Evolutionary conservation across 1,284 basidiomycete species (phyloP), one percentile per base, ranked within the genome.

Genomic region (Exobasidium rhododendri): DNA sequence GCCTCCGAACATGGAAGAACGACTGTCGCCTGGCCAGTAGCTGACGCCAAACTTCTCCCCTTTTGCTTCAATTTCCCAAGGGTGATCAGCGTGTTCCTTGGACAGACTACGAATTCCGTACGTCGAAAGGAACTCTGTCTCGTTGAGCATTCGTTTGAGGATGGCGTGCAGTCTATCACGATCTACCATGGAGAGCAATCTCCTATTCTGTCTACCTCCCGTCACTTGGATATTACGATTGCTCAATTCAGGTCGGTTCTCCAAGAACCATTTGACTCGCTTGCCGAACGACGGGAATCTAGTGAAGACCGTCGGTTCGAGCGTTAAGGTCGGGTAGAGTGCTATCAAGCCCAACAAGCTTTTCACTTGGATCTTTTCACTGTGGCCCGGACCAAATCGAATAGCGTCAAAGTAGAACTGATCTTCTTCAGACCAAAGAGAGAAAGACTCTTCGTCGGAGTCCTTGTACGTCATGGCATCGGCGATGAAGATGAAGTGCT

Each of bases 341-440:
- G 94, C 94, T 68, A 97, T 97, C 61, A 98, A 85, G 26, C 94
- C 94, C 65, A 97, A 93, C 68, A 98, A 86, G 75, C 89, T 92
- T 80, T 91, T 87, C 60, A 98, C 87, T 5, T 93, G 93, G 57
- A 98, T 84, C 79, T 94, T 93, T 83, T 92, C 91, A 47, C 82
- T 81, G 74, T 63, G 74, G 62, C 67, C 79, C 65, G 63, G 65
- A n/a, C 89, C 89, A 82, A 93, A 94, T 67, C 91, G 86, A 70
- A 96, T 94, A 44, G 91, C 94, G 74, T 98, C 94, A 80, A 94
- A 98, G 83, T 97, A 98, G 87, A 97, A 90, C 17, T 93, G 94
- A 71, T 97, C 93, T 71, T 93, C 82, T 70, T 97, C 94, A 79
- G 88, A 96, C 94, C 94, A 98, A 22, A 98, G 85, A 64, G 89